phyloP scores from a whole-genome alignment of 352 stramenopile genomes.

The Phytophthora meadii region DNA sequence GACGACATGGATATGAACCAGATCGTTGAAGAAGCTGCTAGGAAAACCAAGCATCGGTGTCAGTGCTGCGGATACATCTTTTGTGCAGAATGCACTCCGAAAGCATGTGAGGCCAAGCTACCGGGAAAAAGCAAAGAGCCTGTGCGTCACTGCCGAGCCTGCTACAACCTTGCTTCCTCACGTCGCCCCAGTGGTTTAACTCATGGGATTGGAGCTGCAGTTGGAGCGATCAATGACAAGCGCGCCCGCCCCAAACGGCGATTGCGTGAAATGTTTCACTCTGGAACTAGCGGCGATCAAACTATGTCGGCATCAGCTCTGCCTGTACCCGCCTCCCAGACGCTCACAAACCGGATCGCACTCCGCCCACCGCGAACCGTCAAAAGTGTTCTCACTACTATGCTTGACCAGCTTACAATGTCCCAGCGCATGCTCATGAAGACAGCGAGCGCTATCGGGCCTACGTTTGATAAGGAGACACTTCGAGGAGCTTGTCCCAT shows the following conservation, averaged over 20 bases:
- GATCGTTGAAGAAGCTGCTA: slow-evolving; percentile 11
- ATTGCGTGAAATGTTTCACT: slow-evolving; percentile 73
- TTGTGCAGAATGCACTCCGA: slow-evolving; percentile 77
- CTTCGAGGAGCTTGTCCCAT: slow-evolving; percentile 77
- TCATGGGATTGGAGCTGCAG: slow-evolving; percentile 51
- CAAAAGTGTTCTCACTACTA: slow-evolving; percentile 85
- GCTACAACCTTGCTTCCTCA: slow-evolving; percentile 81
- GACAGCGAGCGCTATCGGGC: slow-evolving; percentile 82
- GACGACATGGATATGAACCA: slow-evolving; percentile 22
- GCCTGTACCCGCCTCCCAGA: slow-evolving; percentile 24
- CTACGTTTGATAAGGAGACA: slow-evolving; percentile 78
- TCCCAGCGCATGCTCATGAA: slow-evolving; percentile 90
- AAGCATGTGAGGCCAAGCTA: slow-evolving; percentile 78
- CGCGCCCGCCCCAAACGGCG: slow-evolving; percentile 44
- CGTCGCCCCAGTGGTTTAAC: slow-evolving; percentile 56
- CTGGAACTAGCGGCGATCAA: slow-evolving; percentile 29
- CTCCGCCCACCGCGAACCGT: slow-evolving; percentile 75
- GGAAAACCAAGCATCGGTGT: slow-evolving; percentile 68
- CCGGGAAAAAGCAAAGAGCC: slow-evolving; percentile 58
- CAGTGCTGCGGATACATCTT: slow-evolving; percentile 89
- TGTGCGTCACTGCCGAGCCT: slow-evolving; percentile 78
- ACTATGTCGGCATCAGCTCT: slow-evolving; percentile 15
- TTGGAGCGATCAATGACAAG: slow-evolving; percentile 36
- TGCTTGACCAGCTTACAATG: slow-evolving; percentile 84
- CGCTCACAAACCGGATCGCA: slow-evolving; percentile 77